Percentiles rank a stretch among this genome's conserved stretches.
Conservation (phyloP, 768 basidiomycete genomes). For the Macrolepiota albuminosa region DNA sequence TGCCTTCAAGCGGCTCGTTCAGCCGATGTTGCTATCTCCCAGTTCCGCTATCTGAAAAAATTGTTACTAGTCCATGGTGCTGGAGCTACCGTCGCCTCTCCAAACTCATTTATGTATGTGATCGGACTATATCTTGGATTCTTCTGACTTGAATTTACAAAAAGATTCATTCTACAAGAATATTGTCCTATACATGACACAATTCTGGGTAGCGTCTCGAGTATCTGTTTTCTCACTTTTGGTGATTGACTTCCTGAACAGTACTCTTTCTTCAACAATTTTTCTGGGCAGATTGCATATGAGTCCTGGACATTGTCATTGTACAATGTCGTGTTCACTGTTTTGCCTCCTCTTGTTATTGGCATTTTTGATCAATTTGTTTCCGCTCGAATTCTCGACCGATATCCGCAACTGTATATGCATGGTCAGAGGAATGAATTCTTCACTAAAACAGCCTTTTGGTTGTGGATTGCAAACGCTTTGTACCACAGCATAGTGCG, state of each 20-base stretch:
- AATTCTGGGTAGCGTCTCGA: slow-evolving; percentile 76
- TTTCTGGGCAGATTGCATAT: slow-evolving; percentile 97
- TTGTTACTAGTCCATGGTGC: slow-evolving; percentile 94
- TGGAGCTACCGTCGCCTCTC: slow-evolving; percentile 98
- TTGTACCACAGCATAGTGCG: slow-evolving; percentile 85
- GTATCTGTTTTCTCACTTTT: not conserved
- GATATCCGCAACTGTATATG: slow-evolving; percentile 94
- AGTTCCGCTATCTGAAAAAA: slow-evolving; percentile 95
- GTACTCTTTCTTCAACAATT: slow-evolving; percentile 99
- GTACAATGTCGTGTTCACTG: slow-evolving; percentile 95
- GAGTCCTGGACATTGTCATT: slow-evolving; percentile 98
- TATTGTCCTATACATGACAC: slow-evolving; percentile 96
- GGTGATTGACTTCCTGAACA: slow-evolving; percentile 24
- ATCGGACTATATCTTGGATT: not conserved
- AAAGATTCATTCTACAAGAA: slow-evolving; percentile 99
- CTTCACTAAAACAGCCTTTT: slow-evolving; percentile 87
- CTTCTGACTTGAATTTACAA: slow-evolving; percentile 8
- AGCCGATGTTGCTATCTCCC: slow-evolving; percentile 95
- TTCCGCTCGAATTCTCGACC: slow-evolving; percentile 91
- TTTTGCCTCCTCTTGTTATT: slow-evolving; percentile 94
- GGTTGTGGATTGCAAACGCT: slow-evolving; percentile 89
- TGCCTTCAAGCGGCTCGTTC: slow-evolving; percentile 96
- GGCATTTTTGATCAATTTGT: slow-evolving; percentile 99
- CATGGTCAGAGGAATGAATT: slow-evolving; percentile 94
- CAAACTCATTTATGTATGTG: slow-evolving; percentile 90